A percentile compares a stretch with the other conserved stretches of the same genome.
Conservation (phyloP, 495 filamentous ascomycete species). For the Tuber umbilicatum region DNA sequence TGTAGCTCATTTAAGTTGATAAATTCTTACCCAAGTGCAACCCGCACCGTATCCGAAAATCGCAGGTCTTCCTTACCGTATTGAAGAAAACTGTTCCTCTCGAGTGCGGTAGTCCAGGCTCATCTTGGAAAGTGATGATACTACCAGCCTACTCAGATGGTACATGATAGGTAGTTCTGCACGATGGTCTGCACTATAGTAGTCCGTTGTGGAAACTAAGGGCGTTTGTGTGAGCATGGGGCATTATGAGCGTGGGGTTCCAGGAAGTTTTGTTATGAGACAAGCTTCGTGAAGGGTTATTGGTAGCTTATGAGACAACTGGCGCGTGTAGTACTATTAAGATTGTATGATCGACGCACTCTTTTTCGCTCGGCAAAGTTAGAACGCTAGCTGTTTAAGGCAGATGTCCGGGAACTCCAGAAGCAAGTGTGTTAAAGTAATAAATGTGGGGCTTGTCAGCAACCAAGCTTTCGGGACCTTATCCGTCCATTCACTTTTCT, state of each 20-base stretch:
- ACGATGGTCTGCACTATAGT: background rate
- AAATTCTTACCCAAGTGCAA: background rate
- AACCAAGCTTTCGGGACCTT: constrained; percentile 29
- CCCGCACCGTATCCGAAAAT: background rate
- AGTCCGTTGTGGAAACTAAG: background rate
- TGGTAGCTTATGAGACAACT: background rate
- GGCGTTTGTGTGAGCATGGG: background rate
- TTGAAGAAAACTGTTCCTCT: background rate
- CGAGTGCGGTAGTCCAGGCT: background rate
- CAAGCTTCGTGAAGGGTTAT: background rate
- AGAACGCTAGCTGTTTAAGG: constrained; percentile 21
- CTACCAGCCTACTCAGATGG: background rate
- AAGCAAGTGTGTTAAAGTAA: constrained; percentile 13
- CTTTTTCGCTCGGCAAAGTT: background rate
- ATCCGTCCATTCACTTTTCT: constrained; percentile 5
- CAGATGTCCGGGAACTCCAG: constrained; percentile 12
- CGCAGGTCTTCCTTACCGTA: background rate
- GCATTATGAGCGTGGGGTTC: background rate
- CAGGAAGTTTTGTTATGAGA: background rate
- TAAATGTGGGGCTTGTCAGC: background rate
- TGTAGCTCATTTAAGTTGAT: background rate
- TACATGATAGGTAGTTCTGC: background rate
- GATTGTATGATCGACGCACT: constrained; percentile 17
- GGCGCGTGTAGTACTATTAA: background rate
- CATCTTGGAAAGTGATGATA: background rate